Conservation (phyloP, 768 basidiomycete genomes). For the Clavaria fumosa region DNA sequence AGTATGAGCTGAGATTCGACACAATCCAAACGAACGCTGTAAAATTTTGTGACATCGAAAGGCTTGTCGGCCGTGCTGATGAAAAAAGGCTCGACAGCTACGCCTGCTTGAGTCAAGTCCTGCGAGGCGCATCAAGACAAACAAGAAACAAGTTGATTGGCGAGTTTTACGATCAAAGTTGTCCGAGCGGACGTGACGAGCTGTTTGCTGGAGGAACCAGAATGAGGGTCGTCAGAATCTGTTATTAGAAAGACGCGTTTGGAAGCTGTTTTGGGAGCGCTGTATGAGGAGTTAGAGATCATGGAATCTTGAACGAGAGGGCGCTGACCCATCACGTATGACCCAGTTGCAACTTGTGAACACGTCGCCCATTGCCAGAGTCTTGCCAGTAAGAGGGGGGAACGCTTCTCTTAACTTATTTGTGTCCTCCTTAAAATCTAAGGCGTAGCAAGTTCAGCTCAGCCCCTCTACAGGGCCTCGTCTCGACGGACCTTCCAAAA, state of each 20-base stretch:
- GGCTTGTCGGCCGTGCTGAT: slow-evolving; percentile 51
- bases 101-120: slow-evolving; percentile 74
- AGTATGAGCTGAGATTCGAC: neutral
- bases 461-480: neutral
- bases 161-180: slow-evolving; percentile 41
- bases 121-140: slow-evolving; percentile 17
- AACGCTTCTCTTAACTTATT: slow-evolving; percentile 41
- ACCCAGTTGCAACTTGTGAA: slow-evolving; percentile 86
- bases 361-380: slow-evolving; percentile 73
- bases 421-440: slow-evolving; percentile 56
- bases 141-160: neutral
- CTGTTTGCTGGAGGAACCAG: slow-evolving; percentile 38
- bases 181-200: slow-evolving; percentile 55
- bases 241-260: slow-evolving; percentile 91
- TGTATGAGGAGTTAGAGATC: slow-evolving; percentile 15
- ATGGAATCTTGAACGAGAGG: neutral
- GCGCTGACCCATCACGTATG: slow-evolving; percentile 69
- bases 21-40: slow-evolving; percentile 36
- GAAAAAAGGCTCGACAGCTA: slow-evolving; percentile 78
- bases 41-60: slow-evolving; percentile 67
- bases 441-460: slow-evolving; percentile 6
- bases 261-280: slow-evolving; percentile 77
- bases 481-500: slow-evolving; percentile 52
- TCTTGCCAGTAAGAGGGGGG: slow-evolving; percentile 41
- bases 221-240: slow-evolving; percentile 69